Percentiles rank a stretch among this genome's conserved stretches.
Conservation (phyloP, 2,329 filamentous ascomycete species). For the Calonectria hongkongensis region DNA sequence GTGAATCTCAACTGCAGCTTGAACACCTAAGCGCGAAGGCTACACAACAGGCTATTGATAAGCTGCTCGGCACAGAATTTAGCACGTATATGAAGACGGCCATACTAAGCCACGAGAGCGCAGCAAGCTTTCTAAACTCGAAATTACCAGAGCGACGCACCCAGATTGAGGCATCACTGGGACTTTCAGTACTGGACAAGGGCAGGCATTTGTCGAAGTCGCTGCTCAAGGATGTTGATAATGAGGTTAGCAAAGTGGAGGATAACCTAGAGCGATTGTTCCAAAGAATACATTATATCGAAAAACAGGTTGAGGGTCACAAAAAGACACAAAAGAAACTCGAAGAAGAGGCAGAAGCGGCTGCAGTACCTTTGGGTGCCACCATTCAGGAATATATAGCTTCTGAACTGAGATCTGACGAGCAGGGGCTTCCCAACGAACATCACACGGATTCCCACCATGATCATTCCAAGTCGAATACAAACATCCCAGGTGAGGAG, state of each 20-base stretch:
- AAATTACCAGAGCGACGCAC: conserved; percentile 28
- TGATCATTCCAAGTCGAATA: not conserved
- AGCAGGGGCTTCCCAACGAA: not conserved
- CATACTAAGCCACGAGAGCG: conserved; percentile 47
- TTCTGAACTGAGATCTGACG: not conserved
- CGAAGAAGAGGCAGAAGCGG: conserved; percentile 18
- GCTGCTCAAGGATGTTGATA: conserved; percentile 39
- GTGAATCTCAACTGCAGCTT: conserved; percentile 39
- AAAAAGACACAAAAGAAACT: conserved; percentile 18
- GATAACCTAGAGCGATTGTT: not conserved
- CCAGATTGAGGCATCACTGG: conserved; percentile 47
- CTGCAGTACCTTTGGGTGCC: conserved; percentile 9
- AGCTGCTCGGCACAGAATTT: conserved; percentile 46
- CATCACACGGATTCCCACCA: not conserved
- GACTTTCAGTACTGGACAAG: conserved; percentile 44
- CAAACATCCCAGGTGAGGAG: not conserved
- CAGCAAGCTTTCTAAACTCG: conserved; percentile 47
- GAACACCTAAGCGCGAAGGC: conserved; percentile 34
- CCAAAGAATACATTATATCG: too few species aligned
- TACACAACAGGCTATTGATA: conserved; percentile 46
- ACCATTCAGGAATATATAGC: conserved; percentile 29
- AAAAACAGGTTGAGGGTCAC: too few species aligned
- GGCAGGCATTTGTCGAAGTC: conserved; percentile 26
- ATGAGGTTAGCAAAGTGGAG: not conserved
- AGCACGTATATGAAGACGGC: conserved; percentile 46